These are phyloP conservation scores for Fusarium aywerte DNA, from an alignment of 2,329 filamentous ascomycete species.

Conservation along the genomic window DNA sequence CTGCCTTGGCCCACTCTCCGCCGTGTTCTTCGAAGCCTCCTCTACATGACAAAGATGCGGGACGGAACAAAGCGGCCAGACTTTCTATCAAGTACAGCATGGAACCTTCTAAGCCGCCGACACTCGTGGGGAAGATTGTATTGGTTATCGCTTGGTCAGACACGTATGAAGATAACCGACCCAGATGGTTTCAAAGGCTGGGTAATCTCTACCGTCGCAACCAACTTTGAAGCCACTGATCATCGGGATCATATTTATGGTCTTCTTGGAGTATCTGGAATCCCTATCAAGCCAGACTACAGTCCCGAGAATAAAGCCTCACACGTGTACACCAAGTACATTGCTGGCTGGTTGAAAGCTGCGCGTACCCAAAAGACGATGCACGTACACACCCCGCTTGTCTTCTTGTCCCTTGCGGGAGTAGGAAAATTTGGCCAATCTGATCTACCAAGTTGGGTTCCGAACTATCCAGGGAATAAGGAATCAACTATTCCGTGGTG, in stretches of 20 bases:
- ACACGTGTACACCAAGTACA: slow-evolving; percentile 9
- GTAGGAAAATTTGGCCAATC: not conserved
- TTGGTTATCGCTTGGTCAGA: slow-evolving; percentile 1
- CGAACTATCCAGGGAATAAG: not conserved
- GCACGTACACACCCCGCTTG: slow-evolving; percentile 5
- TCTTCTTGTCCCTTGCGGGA: slow-evolving; percentile 9
- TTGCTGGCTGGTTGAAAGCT: slow-evolving; percentile 1
- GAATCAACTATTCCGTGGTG: not conserved
- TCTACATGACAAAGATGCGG: not conserved
- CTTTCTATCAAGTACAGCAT: not conserved
- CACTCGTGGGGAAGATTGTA: not conserved
- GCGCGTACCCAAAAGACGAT: not conserved
- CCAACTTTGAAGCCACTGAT: slow-evolving; percentile 11
- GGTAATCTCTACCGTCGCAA: slow-evolving; percentile 10
- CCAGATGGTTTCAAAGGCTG: slow-evolving; percentile 18
- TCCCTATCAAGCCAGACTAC: slow-evolving; percentile 6
- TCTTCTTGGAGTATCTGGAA: slow-evolving; percentile 16
- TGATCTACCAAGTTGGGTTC: slow-evolving; percentile 13
- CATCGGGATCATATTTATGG: slow-evolving; percentile 10
- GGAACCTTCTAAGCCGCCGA: not conserved
- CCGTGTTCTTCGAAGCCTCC: not conserved
- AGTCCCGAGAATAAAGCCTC: slow-evolving; percentile 3
- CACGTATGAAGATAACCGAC: slow-evolving; percentile 11
- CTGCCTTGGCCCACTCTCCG: slow-evolving; percentile 4
- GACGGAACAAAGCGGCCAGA: not conserved